Conservation (phyloP, 2,329 filamentous ascomycete species). For the Colletotrichum acutatum region DNA sequence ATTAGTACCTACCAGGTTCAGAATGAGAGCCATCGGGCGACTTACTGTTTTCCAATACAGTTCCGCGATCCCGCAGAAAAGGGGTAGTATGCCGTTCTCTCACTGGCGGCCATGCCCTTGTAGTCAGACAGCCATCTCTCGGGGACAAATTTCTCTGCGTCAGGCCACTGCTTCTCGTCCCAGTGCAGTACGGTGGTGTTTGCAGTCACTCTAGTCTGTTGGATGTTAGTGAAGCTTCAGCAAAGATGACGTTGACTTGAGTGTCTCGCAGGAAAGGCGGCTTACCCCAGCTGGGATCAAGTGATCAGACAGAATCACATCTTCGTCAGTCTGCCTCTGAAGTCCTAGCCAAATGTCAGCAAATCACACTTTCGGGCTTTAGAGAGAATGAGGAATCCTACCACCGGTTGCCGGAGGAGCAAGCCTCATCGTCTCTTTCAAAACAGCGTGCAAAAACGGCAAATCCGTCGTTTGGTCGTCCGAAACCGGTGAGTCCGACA, state of each 20-base stretch:
- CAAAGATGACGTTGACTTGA: background rate
- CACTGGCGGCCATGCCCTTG: background rate
- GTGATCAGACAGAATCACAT: background rate
- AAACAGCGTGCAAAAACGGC: background rate
- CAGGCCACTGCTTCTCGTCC: slow-evolving; percentile 3
- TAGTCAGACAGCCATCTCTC: slow-evolving; percentile 13
- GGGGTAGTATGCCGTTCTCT: background rate
- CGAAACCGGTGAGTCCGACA: background rate
- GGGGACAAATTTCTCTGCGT: background rate
- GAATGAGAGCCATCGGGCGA: background rate
- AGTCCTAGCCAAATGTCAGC: background rate
- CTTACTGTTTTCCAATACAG: background rate
- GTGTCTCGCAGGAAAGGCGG: too few relatives aligned
- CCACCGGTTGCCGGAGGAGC: background rate
- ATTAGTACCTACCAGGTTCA: background rate
- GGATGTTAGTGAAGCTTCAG: background rate
- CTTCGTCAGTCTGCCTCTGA: background rate
- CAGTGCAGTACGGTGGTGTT: background rate
- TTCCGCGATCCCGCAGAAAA: background rate
- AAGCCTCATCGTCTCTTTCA: background rate
- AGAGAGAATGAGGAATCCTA: background rate
- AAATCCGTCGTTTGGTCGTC: background rate
- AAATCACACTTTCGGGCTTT: background rate
- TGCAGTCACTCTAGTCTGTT: slow-evolving; percentile 8
- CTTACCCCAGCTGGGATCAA: background rate